Percentiles rank a stretch among this genome's conserved stretches.
These are phyloP conservation scores for Funneliformis mosseae DNA, from an alignment of 192 early-diverging fungal species.

Conservation along the genomic window DNA sequence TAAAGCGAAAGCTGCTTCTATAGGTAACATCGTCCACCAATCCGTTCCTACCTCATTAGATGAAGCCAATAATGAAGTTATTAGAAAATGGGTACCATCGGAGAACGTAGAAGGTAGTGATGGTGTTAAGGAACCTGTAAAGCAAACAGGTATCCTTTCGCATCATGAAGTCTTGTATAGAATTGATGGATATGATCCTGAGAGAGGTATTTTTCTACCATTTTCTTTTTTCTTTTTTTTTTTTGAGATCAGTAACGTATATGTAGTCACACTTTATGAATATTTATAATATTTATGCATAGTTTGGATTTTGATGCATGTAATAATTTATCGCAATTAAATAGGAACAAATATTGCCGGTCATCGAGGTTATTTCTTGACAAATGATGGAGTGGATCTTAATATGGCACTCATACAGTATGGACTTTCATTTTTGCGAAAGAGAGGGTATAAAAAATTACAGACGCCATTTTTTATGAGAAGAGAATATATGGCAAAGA, in stretches of 20 bases:
- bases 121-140: slow-evolving; percentile 44
- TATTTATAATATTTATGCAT: too few relatives aligned
- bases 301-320: too few relatives aligned
- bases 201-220: slow-evolving; percentile 61
- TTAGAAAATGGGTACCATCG: slow-evolving; percentile 22
- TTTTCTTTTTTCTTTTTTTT: not conserved
- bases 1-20: slow-evolving; percentile 59
- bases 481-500: slow-evolving; percentile 96
- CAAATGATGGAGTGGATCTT: slow-evolving; percentile 91
- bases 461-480: slow-evolving; percentile 99
- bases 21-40: slow-evolving; percentile 96
- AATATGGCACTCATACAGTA: slow-evolving; percentile 97
- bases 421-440: slow-evolving; percentile 88
- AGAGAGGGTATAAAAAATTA: slow-evolving; percentile 85
- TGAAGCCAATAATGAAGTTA: slow-evolving; percentile 58
- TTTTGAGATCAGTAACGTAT: not conserved
- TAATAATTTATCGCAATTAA: not conserved
- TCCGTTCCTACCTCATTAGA: slow-evolving; percentile 83
- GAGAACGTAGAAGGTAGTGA: not conserved
- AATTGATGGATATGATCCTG: slow-evolving; percentile 86
- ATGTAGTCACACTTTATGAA: not conserved
- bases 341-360: slow-evolving; percentile 83
- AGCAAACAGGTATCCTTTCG: slow-evolving; percentile 64
- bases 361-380: slow-evolving; percentile 99
- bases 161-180: slow-evolving; percentile 96